phyloP scores from a whole-genome alignment of 1,284 basidiomycete genomes.

The Puccinia coronata region DNA sequence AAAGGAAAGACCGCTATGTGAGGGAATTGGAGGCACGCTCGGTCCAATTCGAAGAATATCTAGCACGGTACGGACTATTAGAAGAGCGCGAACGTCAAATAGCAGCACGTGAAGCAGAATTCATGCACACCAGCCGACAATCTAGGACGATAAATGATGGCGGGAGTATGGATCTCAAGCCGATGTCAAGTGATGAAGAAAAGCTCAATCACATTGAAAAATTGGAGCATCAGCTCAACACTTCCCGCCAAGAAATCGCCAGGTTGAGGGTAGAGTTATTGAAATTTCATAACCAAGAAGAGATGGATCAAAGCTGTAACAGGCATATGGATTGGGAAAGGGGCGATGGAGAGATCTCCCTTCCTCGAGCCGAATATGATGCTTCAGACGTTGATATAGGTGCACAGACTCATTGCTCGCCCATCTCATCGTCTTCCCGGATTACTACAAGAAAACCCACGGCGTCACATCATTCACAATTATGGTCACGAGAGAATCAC shows the following conservation, averaged over 20 bases:
- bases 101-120: conserved; percentile 32
- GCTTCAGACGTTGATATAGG: conserved; percentile 7
- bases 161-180: neutral
- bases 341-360: neutral
- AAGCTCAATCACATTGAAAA: neutral
- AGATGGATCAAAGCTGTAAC: conserved; percentile 7
- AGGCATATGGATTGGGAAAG: conserved; percentile 25
- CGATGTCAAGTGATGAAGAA: neutral
- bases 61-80: neutral
- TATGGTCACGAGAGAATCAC: neutral
- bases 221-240: conserved; percentile 27
- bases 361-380: neutral
- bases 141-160: neutral
- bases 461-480: neutral
- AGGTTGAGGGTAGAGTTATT: conserved; percentile 4
- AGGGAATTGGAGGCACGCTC: conserved; percentile 35
- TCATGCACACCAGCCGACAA: neutral
- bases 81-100: conserved; percentile 34
- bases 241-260: conserved; percentile 5
- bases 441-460: neutral
- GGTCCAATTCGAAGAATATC: conserved; percentile 31
- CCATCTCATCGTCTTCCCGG: neutral
- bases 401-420: neutral
- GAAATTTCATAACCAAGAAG: neutral
- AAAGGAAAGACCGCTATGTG: conserved; percentile 44